These are phyloP conservation scores for Apiosordaria backusii DNA, from an alignment of 495 filamentous ascomycete species.

Conservation along the genomic window DNA sequence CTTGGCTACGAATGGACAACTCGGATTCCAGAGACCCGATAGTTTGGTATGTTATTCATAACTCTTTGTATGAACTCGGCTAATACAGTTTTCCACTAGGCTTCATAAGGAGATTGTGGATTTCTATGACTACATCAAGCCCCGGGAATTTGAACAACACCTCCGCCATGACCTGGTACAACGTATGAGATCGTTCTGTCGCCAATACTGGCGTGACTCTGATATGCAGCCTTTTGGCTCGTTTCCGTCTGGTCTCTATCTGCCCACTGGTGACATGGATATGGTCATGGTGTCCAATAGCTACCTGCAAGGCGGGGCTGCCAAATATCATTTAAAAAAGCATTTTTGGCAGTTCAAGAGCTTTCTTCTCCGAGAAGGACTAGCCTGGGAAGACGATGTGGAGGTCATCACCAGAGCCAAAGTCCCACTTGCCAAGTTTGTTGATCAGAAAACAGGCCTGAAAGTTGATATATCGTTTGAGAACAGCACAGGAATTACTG, in stretches of 20 bases:
- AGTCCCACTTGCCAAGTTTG: conserved; percentile 90
- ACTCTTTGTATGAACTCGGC: neutral
- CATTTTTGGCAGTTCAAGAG: conserved; percentile 45
- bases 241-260: conserved; percentile 82
- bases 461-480: conserved; percentile 92
- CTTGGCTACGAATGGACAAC: conserved; percentile 59
- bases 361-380: conserved; percentile 46
- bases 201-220: conserved; percentile 48
- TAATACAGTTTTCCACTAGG: conserved; percentile 32
- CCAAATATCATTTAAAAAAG: conserved; percentile 38
- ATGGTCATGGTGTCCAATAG: conserved; percentile 71
- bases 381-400: conserved; percentile 51
- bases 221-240: conserved; percentile 79
- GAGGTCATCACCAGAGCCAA: conserved; percentile 69
- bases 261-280: conserved; percentile 92
- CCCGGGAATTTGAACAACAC: conserved; percentile 68
- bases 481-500: conserved; percentile 73
- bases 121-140: conserved; percentile 79
- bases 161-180: conserved; percentile 69
- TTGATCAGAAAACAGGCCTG: conserved; percentile 67
- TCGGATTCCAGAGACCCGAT: conserved; percentile 42
- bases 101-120: conserved; percentile 86
- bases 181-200: conserved; percentile 53
- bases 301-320: conserved; percentile 43
- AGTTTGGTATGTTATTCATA: conserved; percentile 44